Conservation (phyloP, 1,284 basidiomycete species). For the Marasmius tenuissimus region DNA sequence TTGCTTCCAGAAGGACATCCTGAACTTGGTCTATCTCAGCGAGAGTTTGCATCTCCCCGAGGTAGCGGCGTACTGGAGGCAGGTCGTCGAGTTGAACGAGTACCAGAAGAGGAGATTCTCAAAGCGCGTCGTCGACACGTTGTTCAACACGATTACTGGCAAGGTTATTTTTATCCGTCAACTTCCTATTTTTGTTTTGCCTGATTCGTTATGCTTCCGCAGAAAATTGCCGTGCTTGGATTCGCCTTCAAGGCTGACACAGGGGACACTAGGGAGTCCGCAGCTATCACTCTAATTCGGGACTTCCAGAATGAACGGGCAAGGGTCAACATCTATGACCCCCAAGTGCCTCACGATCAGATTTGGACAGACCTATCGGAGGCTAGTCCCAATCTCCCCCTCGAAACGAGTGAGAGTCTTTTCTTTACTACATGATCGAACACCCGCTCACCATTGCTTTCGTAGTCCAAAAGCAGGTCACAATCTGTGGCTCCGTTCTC, state of each 20-base stretch:
- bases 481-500: constrained; percentile 72
- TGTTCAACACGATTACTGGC: constrained; percentile 97
- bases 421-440: background rate
- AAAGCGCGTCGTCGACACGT: constrained; percentile 88
- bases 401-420: constrained; percentile 54
- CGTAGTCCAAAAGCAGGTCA: constrained; percentile 86
- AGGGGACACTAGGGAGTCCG: constrained; percentile 95
- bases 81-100: constrained; percentile 96
- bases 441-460: background rate
- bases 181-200: constrained; percentile 10
- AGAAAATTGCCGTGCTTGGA: constrained; percentile 96
- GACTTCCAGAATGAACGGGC: constrained; percentile 94
- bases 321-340: constrained; percentile 88
- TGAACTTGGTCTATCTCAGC: constrained; percentile 96
- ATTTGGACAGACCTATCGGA: constrained; percentile 78
- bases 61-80: constrained; percentile 97
- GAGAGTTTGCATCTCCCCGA: constrained; percentile 94
- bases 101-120: constrained; percentile 93
- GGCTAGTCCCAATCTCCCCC: constrained; percentile 57
- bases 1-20: constrained; percentile 99
- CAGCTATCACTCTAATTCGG: constrained; percentile 93
- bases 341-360: constrained; percentile 74
- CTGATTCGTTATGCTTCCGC: constrained; percentile 20
- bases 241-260: constrained; percentile 98
- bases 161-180: constrained; percentile 58